Evolutionary conservation across 2,329 filamentous ascomycete genomes (phyloP).

Genomic region (Ophiostoma sp.): DNA sequence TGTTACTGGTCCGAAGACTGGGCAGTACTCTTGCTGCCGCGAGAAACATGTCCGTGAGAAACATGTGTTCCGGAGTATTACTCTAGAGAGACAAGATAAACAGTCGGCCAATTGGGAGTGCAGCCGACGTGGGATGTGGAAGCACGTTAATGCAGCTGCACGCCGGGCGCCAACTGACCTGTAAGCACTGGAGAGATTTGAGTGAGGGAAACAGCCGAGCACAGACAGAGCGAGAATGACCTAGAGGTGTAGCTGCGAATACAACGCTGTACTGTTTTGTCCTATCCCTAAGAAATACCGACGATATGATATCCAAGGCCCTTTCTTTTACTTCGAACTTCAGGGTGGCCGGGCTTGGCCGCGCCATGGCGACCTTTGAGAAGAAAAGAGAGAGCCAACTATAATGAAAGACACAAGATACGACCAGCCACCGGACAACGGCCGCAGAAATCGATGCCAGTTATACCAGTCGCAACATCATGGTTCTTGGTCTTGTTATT

Average conservation of each 20-base stretch:
- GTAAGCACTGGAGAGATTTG: too few relatives aligned
- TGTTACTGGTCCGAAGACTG: background rate
- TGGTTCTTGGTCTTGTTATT: background rate
- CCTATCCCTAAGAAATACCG: too few relatives aligned
- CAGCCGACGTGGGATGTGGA: background rate
- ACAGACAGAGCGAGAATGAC: background rate
- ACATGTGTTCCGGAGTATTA: background rate
- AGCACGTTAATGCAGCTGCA: background rate
- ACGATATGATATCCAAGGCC: too few relatives aligned
- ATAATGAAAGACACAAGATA: background rate
- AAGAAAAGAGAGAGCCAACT: background rate
- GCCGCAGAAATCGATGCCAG: background rate
- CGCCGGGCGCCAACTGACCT: background rate
- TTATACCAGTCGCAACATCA: too few relatives aligned
- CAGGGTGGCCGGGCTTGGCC: too few relatives aligned
- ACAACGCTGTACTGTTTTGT: background rate
- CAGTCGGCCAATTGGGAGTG: background rate
- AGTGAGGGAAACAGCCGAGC: background rate
- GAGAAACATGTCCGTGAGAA: background rate
- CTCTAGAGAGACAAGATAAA: background rate
- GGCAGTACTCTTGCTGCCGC: too few relatives aligned
- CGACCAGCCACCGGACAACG: background rate
- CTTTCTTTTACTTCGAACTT: background rate
- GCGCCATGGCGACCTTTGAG: background rate
- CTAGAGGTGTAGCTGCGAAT: background rate